A percentile compares a stretch with the other conserved stretches of the same genome.
Conservation (phyloP, 2,329 filamentous ascomycete genomes). For the Orbilia blumenaviensis region DNA sequence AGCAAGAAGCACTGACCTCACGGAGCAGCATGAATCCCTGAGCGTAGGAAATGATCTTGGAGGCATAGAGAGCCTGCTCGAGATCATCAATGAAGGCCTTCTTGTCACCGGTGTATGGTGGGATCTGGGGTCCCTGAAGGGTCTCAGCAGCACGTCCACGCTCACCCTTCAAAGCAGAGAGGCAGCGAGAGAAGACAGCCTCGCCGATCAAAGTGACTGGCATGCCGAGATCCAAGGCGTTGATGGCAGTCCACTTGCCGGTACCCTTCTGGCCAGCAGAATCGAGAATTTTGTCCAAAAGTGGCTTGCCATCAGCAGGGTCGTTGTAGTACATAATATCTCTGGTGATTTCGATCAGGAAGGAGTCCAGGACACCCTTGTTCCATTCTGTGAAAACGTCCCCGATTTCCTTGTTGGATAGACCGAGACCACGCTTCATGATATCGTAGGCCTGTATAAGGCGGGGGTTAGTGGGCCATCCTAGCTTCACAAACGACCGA, state of each 20-base stretch:
- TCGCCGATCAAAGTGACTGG: conserved; percentile 98
- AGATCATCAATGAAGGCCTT: conserved; percentile 94
- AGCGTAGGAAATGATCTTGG: conserved; percentile 99
- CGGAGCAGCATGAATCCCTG: conserved; percentile 99
- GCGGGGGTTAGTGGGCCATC: conserved; percentile 15
- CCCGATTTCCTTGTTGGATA: conserved; percentile 92
- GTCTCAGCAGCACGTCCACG: conserved; percentile 81
- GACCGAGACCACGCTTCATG: conserved; percentile 95
- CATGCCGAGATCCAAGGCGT: conserved; percentile 97
- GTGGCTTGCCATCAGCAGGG: conserved; percentile 79
- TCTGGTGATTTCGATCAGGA: conserved; percentile 98
- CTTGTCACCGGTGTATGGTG: conserved; percentile 86
- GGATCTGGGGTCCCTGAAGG: conserved; percentile 77
- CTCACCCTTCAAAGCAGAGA: conserved; percentile 94
- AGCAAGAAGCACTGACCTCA: conserved; percentile 71
- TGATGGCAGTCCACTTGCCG: conserved; percentile 99
- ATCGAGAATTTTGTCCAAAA: conserved; percentile 99
- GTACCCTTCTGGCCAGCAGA: conserved; percentile 99
- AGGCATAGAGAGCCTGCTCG: conserved; percentile 98
- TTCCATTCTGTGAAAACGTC: conserved; percentile 97
- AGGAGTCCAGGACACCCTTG: conserved; percentile 96
- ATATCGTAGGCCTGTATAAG: conserved; percentile 89
- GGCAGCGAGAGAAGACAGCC: conserved; percentile 92
- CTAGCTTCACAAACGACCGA: neutral
- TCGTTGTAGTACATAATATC: conserved; percentile 99